Evolutionary conservation across 176 grass and related monocot species (phyloP).

Genomic region (Oryza coarctata): DNA sequence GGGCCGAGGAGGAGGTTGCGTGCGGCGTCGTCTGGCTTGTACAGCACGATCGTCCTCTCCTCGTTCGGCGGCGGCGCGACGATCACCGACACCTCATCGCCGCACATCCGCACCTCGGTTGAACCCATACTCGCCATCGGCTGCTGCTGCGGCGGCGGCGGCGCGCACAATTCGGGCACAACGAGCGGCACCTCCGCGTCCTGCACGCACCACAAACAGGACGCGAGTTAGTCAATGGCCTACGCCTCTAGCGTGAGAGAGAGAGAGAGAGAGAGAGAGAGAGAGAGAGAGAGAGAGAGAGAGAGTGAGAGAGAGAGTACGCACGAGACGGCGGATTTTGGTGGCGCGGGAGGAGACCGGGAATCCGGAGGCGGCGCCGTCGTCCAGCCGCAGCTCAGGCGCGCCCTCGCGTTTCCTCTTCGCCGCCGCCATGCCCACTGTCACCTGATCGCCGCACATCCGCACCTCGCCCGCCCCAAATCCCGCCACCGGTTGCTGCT

Average conservation of each 20-base stretch:
- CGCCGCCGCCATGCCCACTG: background rate
- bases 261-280: background rate
- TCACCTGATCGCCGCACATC: background rate
- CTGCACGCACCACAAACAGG: background rate
- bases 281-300: background rate
- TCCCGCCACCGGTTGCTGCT: background rate
- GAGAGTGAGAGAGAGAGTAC: background rate
- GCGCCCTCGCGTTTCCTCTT: constrained; percentile 23
- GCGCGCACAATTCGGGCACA: background rate
- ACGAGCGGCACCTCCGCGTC: background rate
- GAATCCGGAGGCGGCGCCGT: background rate
- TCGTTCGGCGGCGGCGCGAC: background rate
- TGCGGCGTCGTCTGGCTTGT: constrained; percentile 37
- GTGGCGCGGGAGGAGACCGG: constrained; percentile 21
- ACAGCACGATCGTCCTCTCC: constrained; percentile 36
- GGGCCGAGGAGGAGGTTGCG: constrained; percentile 28
- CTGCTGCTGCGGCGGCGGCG: background rate
- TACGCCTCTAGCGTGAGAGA: background rate
- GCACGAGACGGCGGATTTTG: constrained; percentile 34
- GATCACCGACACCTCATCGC: background rate
- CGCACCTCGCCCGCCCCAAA: background rate
- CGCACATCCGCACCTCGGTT: background rate
- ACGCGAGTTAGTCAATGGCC: background rate
- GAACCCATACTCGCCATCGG: background rate
- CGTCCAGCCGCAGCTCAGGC: constrained; percentile 25